phyloP scores from a whole-genome alignment of 2,329 filamentous ascomycete species.

The Ilyonectria mors-panacis region DNA sequence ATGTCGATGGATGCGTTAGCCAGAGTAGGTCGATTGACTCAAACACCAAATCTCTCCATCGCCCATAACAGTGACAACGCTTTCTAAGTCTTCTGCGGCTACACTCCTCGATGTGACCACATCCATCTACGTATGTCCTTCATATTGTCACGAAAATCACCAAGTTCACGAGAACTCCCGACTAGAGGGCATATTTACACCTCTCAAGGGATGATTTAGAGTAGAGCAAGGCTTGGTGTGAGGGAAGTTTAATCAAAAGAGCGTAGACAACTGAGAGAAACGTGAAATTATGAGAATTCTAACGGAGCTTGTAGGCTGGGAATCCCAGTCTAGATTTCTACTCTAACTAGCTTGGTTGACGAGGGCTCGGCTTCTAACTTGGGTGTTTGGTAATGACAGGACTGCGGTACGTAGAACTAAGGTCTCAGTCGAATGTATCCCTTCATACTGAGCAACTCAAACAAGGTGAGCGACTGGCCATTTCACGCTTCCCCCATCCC shows the following conservation, averaged over 20 bases:
- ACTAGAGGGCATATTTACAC: not conserved
- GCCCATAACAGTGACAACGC: not conserved
- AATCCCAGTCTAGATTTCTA: not conserved
- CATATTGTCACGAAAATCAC: not conserved
- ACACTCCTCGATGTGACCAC: not conserved
- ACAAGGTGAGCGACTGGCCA: not conserved
- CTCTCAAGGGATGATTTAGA: not conserved
- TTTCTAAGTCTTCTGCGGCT: not conserved
- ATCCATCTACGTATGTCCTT: not conserved
- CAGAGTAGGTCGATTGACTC: not conserved
- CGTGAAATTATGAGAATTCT: not conserved
- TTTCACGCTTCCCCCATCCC: not conserved
- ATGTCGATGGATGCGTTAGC: not conserved
- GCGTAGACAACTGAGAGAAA: not conserved
- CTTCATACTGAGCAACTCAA: not conserved
- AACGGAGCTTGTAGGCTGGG: not conserved
- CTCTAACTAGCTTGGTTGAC: not conserved
- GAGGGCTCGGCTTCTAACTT: not conserved
- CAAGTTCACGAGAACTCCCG: not conserved
- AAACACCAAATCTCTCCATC: not conserved
- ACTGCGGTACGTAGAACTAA: not conserved
- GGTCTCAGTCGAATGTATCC: not conserved
- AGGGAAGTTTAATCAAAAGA: not conserved
- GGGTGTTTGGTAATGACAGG: not conserved
- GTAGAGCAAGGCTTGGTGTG: not conserved